Conservation (phyloP, 2,329 filamentous ascomycete genomes). For the Talaromyces amestolkiae region DNA sequence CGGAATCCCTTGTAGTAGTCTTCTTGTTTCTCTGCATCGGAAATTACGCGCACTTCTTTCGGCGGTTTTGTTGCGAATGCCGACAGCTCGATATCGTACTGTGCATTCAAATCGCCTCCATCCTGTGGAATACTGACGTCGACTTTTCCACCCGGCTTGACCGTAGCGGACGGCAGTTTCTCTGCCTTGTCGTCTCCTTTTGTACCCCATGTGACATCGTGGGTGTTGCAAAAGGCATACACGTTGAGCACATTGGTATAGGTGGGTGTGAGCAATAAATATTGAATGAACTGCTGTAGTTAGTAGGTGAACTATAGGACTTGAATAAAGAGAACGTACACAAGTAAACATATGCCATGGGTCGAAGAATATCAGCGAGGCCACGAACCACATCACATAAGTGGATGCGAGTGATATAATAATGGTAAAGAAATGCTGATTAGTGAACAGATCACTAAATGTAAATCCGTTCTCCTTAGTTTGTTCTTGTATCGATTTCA, state of each 20-base stretch:
- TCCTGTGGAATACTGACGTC: slow-evolving; percentile 83
- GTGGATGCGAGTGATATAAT: slow-evolving; percentile 91
- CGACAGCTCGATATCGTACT: slow-evolving; percentile 82
- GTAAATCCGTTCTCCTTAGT: slow-evolving; percentile 63
- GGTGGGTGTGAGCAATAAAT: slow-evolving; percentile 88
- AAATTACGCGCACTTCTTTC: slow-evolving; percentile 56
- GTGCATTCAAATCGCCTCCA: slow-evolving; percentile 89
- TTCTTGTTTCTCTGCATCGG: slow-evolving; percentile 77
- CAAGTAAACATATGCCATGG: slow-evolving; percentile 99
- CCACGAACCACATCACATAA: slow-evolving; percentile 87
- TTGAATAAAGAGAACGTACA: slow-evolving; percentile 33
- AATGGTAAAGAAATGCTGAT: slow-evolving; percentile 86
- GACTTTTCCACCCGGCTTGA: slow-evolving; percentile 92
- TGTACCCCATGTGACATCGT: slow-evolving; percentile 96
- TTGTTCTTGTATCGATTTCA: slow-evolving; percentile 75
- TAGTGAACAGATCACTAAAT: slow-evolving; percentile 72
- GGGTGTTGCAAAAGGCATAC: slow-evolving; percentile 97
- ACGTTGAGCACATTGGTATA: slow-evolving; percentile 97
- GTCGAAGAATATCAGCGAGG: slow-evolving; percentile 91
- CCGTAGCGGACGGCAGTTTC: slow-evolving; percentile 80
- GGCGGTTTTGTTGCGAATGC: slow-evolving; percentile 73
- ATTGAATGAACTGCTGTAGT: slow-evolving; percentile 71
- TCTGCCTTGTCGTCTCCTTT: slow-evolving; percentile 97
- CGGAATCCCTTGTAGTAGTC: slow-evolving; percentile 98
- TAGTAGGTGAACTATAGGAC: background rate